These are phyloP conservation scores for Colletotrichum sublineola DNA, from an alignment of 2,329 filamentous ascomycete genomes.

Conservation along the genomic window DNA sequence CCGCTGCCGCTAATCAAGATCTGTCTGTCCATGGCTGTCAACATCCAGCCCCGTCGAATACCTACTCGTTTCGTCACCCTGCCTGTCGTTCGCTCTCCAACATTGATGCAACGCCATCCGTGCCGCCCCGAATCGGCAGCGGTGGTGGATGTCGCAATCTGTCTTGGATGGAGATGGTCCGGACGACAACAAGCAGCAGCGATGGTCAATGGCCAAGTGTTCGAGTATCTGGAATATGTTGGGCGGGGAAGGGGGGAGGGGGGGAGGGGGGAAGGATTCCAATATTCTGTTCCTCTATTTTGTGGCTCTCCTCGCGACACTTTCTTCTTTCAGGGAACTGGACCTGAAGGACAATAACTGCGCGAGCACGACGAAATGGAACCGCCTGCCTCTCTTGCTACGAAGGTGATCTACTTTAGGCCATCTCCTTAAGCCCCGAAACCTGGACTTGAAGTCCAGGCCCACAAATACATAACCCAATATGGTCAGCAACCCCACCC, in stretches of 20 bases:
- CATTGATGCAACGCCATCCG: constrained; percentile 31
- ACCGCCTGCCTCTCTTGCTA: constrained; percentile 7
- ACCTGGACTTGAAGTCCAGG: too few species aligned
- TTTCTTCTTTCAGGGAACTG: not conserved
- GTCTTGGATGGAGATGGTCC: constrained; percentile 21
- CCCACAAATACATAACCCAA: too few species aligned
- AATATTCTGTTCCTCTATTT: not conserved
- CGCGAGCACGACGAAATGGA: constrained; percentile 1
- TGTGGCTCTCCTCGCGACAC: not conserved
- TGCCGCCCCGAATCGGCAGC: constrained; percentile 8
- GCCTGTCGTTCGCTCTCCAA: constrained; percentile 24
- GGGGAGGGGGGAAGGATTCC: not conserved
- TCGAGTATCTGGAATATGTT: not conserved
- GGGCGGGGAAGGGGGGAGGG: too few species aligned
- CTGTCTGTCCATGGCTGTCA: constrained; percentile 31
- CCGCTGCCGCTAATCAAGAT: constrained; percentile 38
- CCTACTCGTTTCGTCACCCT: constrained; percentile 35
- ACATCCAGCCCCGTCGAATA: constrained; percentile 31
- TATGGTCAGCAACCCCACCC: too few species aligned
- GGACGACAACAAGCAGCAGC: not conserved
- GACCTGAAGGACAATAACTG: not conserved
- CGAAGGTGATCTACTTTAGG: constrained; percentile 9
- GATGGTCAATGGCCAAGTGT: not conserved
- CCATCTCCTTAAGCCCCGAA: too few species aligned
- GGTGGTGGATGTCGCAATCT: constrained; percentile 29